These are phyloP conservation scores for Parathielavia hyrcaniae DNA, from an alignment of 495 filamentous ascomycete genomes.

Conservation along the genomic window DNA sequence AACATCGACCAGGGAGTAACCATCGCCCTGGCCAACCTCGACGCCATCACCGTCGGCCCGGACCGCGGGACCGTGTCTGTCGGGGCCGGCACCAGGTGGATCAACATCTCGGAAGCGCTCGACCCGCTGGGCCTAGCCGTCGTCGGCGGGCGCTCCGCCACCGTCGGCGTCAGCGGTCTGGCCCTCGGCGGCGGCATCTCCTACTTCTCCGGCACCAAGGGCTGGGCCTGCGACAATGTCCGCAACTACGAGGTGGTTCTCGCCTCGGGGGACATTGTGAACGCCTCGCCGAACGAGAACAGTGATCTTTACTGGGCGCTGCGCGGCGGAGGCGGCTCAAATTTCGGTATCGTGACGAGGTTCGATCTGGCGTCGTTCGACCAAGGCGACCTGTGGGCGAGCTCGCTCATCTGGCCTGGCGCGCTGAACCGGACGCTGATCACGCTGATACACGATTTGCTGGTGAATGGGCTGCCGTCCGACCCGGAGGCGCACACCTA, in stretches of 20 bases:
- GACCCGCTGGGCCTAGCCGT: constrained; percentile 43
- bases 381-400: constrained; percentile 26
- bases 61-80: constrained; percentile 36
- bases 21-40: constrained; percentile 48
- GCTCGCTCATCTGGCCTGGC: constrained; percentile 18
- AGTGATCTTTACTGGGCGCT: constrained; percentile 52
- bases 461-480: constrained; percentile 19
- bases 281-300: constrained; percentile 37
- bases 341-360: constrained; percentile 51
- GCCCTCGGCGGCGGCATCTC: constrained; percentile 52
- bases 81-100: constrained; percentile 47
- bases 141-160: constrained; percentile 48
- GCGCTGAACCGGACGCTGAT: constrained; percentile 22
- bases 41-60: constrained; percentile 31
- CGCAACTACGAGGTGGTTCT: constrained; percentile 45
- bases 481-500: constrained; percentile 24
- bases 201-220: constrained; percentile 26
- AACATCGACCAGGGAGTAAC: constrained; percentile 49
- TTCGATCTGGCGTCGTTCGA: constrained; percentile 30
- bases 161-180: constrained; percentile 56
- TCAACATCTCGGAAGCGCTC: constrained; percentile 48
- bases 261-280: constrained; percentile 43
- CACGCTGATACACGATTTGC: constrained; percentile 22
- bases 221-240: constrained; percentile 38
- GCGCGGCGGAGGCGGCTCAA: constrained; percentile 53